Evolutionary conservation across 2,329 filamentous ascomycete genomes (phyloP), one percentile per base, ranked within the genome.

Genomic region (Pseudogymnoascus sp.): DNA sequence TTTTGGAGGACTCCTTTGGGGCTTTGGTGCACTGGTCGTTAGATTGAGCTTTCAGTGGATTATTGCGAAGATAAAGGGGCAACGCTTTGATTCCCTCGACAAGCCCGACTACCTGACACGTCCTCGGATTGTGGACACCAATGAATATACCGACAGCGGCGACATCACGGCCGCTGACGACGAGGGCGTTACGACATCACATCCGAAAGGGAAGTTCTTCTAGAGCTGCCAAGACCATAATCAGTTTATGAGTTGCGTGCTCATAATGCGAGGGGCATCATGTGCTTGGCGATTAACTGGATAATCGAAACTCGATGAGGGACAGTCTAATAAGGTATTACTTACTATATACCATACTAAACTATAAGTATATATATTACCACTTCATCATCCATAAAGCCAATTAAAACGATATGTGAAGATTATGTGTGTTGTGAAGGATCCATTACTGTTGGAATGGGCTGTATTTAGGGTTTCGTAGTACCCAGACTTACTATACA

Each of bases 1-100:
- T 0, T 75, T 92, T 1, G 90, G 90, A 1, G 88, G 88, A 21
- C 70, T 93, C 16, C 75, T 92, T 35, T 92, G 87, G 82, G 88
- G 84, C 0, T 80, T 86, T 44, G 82, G 78, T 1, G 88, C 87
- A 4, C 80, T 89, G 37, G 79, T 70, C 12, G 69, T 86, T 44
- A 81, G 90, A 28, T 73, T 92, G 42, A 73, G 75, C 0, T 81
- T 82, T 61, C 83, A 86, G 68, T 91, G 79, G 69, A 64, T 80
- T 25, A 69, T 77, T 66, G 83, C 88, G 10, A 87, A 80, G 75
- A 67, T 75, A 16, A 79, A 76, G n/a, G 86, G 87, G 1, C 76
- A 76, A 44, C 79, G 81, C 5, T 93, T 92, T 71, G 81, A 85
- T 70, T 88, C 84, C 3, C 76, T 91, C 3, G 88, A 92, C 71